phyloP scores from a whole-genome alignment of 2,329 filamentous ascomycete genomes.

The Aspergillus sclerotialis region DNA sequence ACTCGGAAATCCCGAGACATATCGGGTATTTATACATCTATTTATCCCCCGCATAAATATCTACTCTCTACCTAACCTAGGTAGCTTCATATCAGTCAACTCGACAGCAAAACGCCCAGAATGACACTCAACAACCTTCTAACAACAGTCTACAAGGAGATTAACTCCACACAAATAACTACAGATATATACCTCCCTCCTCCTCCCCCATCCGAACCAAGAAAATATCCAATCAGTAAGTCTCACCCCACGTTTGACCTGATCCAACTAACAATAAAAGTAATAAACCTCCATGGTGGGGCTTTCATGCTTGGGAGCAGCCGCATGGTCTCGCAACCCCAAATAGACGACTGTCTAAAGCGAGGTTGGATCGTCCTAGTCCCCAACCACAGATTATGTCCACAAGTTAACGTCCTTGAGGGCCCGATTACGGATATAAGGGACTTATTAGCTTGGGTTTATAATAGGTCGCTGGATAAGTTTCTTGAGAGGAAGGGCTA shows the following conservation, averaged over 20 bases:
- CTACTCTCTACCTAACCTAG: no score
- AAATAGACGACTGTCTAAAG: conserved; percentile 31
- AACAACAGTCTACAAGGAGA: conserved; percentile 17
- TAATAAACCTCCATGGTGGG: conserved; percentile 40
- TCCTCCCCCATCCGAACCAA: conserved; percentile 3
- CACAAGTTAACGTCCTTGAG: conserved; percentile 39
- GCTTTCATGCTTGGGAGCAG: conserved; percentile 38
- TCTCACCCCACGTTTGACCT: not conserved
- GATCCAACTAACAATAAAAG: conserved; percentile 11
- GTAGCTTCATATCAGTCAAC: no score
- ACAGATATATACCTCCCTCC: conserved; percentile 21
- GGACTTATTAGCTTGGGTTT: conserved; percentile 39
- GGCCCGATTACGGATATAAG: conserved; percentile 42
- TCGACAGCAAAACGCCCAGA: not conserved
- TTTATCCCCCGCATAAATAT: no score
- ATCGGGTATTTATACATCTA: no score
- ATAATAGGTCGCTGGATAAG: conserved; percentile 27
- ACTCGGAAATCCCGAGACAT: no score
- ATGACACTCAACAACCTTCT: conserved; percentile 12
- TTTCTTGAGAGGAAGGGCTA: conserved; percentile 10
- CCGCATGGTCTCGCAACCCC: conserved; percentile 32
- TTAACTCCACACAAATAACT: conserved; percentile 14
- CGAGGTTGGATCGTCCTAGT: conserved; percentile 35
- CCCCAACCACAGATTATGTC: conserved; percentile 34
- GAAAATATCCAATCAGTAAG: conserved; percentile 17